These are phyloP conservation scores for Komagataella pseudopastoris DNA, from an alignment of 805 yeast genomes.

Conservation along the genomic window DNA sequence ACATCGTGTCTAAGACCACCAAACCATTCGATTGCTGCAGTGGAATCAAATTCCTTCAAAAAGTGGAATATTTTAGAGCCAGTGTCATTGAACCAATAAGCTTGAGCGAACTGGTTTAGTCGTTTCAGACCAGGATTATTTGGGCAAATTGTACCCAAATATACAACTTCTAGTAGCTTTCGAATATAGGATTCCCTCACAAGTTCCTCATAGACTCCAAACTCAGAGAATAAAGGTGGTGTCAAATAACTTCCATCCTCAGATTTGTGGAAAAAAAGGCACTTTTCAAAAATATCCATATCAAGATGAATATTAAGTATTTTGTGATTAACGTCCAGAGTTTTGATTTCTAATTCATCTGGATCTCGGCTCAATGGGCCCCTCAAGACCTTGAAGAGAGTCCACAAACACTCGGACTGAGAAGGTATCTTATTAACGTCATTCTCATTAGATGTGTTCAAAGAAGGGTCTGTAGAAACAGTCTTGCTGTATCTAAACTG, in stretches of 20 bases:
- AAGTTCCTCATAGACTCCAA: conserved; percentile 9
- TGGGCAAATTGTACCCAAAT: conserved; percentile 16
- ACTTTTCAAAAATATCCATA: conserved; percentile 14
- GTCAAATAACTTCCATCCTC: conserved; percentile 10
- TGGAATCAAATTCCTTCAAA: conserved; percentile 21
- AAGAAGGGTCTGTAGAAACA: conserved; percentile 9
- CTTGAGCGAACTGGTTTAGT: neutral
- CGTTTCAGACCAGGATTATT: neutral
- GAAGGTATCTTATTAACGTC: conserved; percentile 26
- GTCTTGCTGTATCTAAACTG: conserved; percentile 27
- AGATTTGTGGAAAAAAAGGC: conserved; percentile 22
- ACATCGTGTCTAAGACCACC: neutral
- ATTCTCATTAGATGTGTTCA: neutral
- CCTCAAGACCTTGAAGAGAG: conserved; percentile 46
- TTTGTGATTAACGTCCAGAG: conserved; percentile 38
- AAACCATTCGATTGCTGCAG: neutral
- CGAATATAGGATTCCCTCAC: conserved; percentile 38
- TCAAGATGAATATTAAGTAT: conserved; percentile 45
- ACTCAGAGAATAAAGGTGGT: conserved; percentile 16
- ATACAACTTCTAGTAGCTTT: conserved; percentile 38
- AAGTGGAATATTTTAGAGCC: conserved; percentile 15
- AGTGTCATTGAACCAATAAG: conserved; percentile 1
- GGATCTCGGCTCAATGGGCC: conserved; percentile 45
- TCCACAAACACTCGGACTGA: conserved; percentile 42
- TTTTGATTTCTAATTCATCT: conserved; percentile 29